Base-by-base conservation (phyloP, 106 monocot genomes). In the Dioscorea zingiberensis region DNA sequence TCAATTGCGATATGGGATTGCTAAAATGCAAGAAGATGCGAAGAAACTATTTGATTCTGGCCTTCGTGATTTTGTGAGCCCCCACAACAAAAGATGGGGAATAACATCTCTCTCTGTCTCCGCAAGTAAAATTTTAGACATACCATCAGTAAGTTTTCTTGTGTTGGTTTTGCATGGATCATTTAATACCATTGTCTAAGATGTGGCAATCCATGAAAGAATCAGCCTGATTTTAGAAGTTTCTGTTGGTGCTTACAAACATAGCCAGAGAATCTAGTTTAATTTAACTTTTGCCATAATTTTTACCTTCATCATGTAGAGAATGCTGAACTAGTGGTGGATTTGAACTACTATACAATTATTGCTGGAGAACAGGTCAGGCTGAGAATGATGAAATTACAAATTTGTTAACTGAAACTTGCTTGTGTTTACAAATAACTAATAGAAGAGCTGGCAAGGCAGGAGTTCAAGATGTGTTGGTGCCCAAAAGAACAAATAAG, bases 1-100 rank as follows among this genome's bases (percentile, higher is more conserved):
- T 59, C 81, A 85, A 4, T 72, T 98, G 79, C 85, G 86, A 25
- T 98, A 93, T 80, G 89, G 93, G 14, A 73, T 66, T 75, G 66
- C 56, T 24, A 98, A 93, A 87, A 69, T 98, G 48, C 93, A 98
- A 76, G 98, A 98, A 76, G 98, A 98, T 86, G 88, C 92, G 47
- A 71, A 80, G 65, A 88, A 65, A 58, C 73, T 98, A 73, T 98
- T 98, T 82, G 84, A 89, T 73, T 71, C 71, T 45, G 89, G 77
- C 13, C 84, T 98, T 58, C 72, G 71, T 25, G 98, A 98, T 54
- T 98, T 77, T 77, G 70, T 89, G 69, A 75, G 73, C 56, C 76
- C 80, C 21, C 70, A 84, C 30, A 80, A 66, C 46, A 53, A 30
- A 51, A 62, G 64, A 73, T 98, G 98, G 98, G 73, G 79, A 64